Evolutionary conservation across 208 protist species (phyloP).

Genomic region (Leishmania arabica): DNA sequence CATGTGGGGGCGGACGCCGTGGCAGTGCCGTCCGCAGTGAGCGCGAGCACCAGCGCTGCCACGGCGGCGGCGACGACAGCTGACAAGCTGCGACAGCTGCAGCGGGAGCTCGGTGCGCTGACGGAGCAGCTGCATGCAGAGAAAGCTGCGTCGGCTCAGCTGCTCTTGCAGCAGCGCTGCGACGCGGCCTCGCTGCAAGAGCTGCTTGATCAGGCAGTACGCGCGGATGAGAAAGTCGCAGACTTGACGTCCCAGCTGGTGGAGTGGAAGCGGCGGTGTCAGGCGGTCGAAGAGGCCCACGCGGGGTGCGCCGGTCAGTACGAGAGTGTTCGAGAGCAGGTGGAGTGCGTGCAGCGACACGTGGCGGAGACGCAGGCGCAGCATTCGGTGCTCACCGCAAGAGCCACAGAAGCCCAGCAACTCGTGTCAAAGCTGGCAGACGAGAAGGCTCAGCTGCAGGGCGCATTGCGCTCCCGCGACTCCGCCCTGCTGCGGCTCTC

Average conservation of each 20-base stretch:
- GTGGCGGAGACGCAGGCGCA: slow-evolving; percentile 9
- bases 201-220: slow-evolving; percentile 11
- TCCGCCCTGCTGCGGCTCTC: slow-evolving; percentile 25
- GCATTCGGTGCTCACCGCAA: neutral
- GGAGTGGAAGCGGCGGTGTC: slow-evolving; percentile 24
- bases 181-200: slow-evolving; percentile 17
- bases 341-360: slow-evolving; percentile 9
- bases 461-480: neutral
- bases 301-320: slow-evolving; percentile 6
- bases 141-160: slow-evolving; percentile 18
- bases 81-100: slow-evolving; percentile 15
- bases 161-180: slow-evolving; percentile 34
- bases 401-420: slow-evolving; percentile 11
- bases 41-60: neutral
- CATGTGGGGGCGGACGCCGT: neutral
- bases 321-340: slow-evolving; percentile 13
- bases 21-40: neutral
- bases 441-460: slow-evolving; percentile 26
- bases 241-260: slow-evolving; percentile 25
- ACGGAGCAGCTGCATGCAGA: slow-evolving; percentile 35
- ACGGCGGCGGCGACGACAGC: neutral
- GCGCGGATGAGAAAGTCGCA: slow-evolving; percentile 15
- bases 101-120: slow-evolving; percentile 13
- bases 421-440: slow-evolving; percentile 15
- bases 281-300: slow-evolving; percentile 5